phyloP scores from a whole-genome alignment of 2,329 filamentous ascomycete genomes.

The Xylariaceae sp. region DNA sequence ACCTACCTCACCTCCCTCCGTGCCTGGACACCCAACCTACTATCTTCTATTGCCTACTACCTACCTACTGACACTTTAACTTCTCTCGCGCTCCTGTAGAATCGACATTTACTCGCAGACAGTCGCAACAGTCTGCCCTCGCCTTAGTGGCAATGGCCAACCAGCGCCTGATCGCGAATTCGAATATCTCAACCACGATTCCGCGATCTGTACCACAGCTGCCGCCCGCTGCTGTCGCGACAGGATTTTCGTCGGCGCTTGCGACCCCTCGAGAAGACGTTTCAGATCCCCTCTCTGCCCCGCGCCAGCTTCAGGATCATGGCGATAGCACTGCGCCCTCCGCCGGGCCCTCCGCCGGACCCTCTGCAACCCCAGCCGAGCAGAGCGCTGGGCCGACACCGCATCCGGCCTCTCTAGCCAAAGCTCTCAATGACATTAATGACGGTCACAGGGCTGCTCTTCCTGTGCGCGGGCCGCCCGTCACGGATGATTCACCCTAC shows the following conservation, averaged over 20 bases:
- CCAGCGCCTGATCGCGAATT: conserved; percentile 17
- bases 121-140: conserved; percentile 22
- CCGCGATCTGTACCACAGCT: conserved; percentile 18
- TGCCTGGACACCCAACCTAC: too few relatives aligned
- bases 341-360: too few relatives aligned
- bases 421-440: conserved; percentile 34
- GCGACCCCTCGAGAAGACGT: conserved; percentile 4
- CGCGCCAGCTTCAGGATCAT: too few relatives aligned
- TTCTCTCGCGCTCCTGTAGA: conserved; percentile 16
- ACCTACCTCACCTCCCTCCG: too few relatives aligned
- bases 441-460: conserved; percentile 28
- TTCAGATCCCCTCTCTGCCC: too few relatives aligned
- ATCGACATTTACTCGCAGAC: conserved; percentile 18
- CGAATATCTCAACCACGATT: conserved; percentile 11
- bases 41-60: too few relatives aligned
- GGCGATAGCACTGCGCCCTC: too few relatives aligned
- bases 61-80: too few relatives aligned
- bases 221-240: conserved; percentile 8
- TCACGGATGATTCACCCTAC: conserved; percentile 44
- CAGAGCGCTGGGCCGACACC: conserved; percentile 22
- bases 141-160: conserved; percentile 27
- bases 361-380: too few relatives aligned
- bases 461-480: conserved; percentile 23
- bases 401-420: conserved; percentile 31
- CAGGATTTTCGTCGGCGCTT: conserved; percentile 7